Conservation (phyloP, 371 early-diverging fungal species). For the Mortierella sp. region DNA sequence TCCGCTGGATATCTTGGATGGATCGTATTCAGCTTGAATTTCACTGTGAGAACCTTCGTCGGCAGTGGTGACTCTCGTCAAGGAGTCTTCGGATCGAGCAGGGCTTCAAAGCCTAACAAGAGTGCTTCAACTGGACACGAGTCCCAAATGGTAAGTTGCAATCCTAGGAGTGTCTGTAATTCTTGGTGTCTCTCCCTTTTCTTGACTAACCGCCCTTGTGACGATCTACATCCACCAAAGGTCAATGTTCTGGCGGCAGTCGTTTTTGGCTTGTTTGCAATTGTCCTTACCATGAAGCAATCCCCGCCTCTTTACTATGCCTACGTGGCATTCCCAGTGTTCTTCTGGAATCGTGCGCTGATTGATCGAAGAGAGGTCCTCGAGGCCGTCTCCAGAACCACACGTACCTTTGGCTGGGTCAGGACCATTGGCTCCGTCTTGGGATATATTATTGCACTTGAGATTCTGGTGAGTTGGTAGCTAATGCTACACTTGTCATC, state of each 20-base stretch:
- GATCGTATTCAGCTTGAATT: slow-evolving; percentile 86
- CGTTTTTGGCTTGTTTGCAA: slow-evolving; percentile 55
- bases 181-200: not conserved
- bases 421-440: slow-evolving; percentile 44
- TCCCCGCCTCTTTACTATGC: slow-evolving; percentile 88
- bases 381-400: slow-evolving; percentile 43
- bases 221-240: slow-evolving; percentile 38
- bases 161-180: not conserved
- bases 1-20: slow-evolving; percentile 93
- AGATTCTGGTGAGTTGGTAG: slow-evolving; percentile 70
- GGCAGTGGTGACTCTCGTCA: slow-evolving; percentile 21
- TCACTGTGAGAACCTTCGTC: slow-evolving; percentile 63
- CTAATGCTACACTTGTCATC: too few species aligned
- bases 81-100: slow-evolving; percentile 21
- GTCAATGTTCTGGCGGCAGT: slow-evolving; percentile 57
- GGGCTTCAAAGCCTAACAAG: not conserved
- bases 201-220: not conserved
- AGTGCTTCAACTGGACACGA: slow-evolving; percentile 11
- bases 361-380: slow-evolving; percentile 56
- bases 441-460: slow-evolving; percentile 65
- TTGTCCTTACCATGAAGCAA: slow-evolving; percentile 72
- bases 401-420: slow-evolving; percentile 39
- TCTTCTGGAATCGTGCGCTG: slow-evolving; percentile 84
- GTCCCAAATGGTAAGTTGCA: slow-evolving; percentile 4
- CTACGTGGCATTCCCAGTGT: slow-evolving; percentile 86